phyloP scores from a whole-genome alignment of 306 rosid genomes.

The Quercus aquifolioides region DNA sequence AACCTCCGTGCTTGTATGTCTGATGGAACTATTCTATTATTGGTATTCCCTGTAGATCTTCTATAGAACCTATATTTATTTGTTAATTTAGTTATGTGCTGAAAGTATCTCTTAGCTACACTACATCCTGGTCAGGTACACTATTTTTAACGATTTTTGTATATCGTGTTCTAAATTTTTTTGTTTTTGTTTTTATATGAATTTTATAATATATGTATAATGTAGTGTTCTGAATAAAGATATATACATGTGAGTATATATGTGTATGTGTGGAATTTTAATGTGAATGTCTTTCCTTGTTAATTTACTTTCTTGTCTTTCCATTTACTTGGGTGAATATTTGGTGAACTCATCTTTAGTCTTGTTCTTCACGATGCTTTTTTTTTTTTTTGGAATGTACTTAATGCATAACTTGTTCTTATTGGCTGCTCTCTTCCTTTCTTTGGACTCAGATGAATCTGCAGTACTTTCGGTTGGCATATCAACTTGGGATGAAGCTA shows the following conservation, averaged over 20 bases:
- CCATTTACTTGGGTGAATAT: background rate
- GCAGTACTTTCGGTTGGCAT: conserved; percentile 26
- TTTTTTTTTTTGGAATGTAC: background rate
- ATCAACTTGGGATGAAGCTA: conserved; percentile 54
- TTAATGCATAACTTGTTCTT: background rate
- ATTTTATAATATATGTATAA: background rate
- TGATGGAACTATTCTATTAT: background rate
- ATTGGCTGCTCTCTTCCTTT: too few species aligned
- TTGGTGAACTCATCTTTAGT: background rate
- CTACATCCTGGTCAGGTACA: too few species aligned
- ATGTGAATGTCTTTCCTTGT: background rate
- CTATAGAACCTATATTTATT: background rate
- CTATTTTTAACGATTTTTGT: too few species aligned
- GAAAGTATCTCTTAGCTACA: too few species aligned
- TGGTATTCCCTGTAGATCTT: background rate
- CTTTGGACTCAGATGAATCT: too few species aligned
- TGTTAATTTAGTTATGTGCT: too few species aligned
- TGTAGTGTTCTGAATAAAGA: background rate
- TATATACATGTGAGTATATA: too few species aligned
- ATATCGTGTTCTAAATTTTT: too few species aligned
- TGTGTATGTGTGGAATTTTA: background rate
- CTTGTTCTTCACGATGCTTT: background rate
- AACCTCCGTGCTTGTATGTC: background rate
- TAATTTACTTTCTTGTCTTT: background rate
- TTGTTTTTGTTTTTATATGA: too few species aligned